A percentile compares a stretch with the other conserved stretches of the same genome.
Conservation (phyloP, 2,329 filamentous ascomycete genomes). For the Torrubiellomyces zombiae region DNA sequence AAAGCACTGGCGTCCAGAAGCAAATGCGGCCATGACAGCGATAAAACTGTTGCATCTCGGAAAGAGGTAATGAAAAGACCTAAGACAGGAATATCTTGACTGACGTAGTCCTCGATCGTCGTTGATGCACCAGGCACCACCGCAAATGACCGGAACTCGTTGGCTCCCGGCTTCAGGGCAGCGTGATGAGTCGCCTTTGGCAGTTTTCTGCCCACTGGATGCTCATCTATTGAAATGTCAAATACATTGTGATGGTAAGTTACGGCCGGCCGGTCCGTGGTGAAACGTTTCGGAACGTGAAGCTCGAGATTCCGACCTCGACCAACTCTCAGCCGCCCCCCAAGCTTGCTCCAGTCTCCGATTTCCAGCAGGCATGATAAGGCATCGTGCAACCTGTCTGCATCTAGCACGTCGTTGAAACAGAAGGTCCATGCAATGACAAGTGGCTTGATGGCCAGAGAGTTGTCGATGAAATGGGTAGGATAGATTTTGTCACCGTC, state of each 20-base stretch:
- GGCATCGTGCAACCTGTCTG: slow-evolving; percentile 15
- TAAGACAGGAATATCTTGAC: slow-evolving; percentile 25
- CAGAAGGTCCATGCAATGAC: neutral
- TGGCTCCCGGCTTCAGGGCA: neutral
- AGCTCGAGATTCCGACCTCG: slow-evolving; percentile 16
- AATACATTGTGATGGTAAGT: slow-evolving; percentile 21
- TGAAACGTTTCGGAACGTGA: slow-evolving; percentile 15
- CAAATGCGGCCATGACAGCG: slow-evolving; percentile 28
- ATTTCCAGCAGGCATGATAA: slow-evolving; percentile 19
- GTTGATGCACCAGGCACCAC: neutral
- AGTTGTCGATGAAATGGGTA: slow-evolving; percentile 2
- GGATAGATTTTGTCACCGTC: slow-evolving; percentile 2
- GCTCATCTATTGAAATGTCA: slow-evolving; percentile 20
- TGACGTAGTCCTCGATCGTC: slow-evolving; percentile 21
- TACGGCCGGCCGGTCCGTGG: slow-evolving; percentile 18
- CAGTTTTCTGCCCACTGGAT: slow-evolving; percentile 21
- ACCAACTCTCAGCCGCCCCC: slow-evolving; percentile 23
- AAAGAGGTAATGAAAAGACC: slow-evolving; percentile 31
- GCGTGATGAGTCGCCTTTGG: slow-evolving; percentile 11
- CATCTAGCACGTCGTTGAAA: slow-evolving; percentile 16
- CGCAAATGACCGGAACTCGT: slow-evolving; percentile 1
- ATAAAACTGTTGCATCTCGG: slow-evolving; percentile 30
- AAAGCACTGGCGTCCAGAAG: slow-evolving; percentile 29
- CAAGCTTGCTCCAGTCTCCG: slow-evolving; percentile 25
- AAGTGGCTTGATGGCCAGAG: neutral